phyloP scores from a whole-genome alignment of 257 asterid species.

The Solanum pinnatisectum region DNA sequence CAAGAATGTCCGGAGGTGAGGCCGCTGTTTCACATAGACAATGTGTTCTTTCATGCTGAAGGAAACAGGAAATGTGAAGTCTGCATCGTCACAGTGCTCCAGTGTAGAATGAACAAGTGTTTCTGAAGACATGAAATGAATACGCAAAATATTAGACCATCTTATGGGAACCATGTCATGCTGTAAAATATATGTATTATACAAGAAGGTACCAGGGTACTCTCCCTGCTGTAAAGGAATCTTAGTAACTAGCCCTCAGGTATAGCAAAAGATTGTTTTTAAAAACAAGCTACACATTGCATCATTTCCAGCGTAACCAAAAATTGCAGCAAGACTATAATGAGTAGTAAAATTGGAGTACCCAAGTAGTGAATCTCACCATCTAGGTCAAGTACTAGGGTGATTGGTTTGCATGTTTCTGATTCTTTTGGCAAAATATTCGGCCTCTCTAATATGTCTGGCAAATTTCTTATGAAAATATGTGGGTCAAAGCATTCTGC shows the following conservation, averaged over 20 bases:
- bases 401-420: slow-evolving; percentile 35
- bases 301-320: neutral
- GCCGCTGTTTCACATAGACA: slow-evolving; percentile 83
- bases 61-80: slow-evolving; percentile 80
- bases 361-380: slow-evolving; percentile 35
- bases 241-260: neutral
- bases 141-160: slow-evolving; percentile 2
- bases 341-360: neutral
- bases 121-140: slow-evolving; percentile 42
- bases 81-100: slow-evolving; percentile 73
- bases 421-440: slow-evolving; percentile 29
- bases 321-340: neutral
- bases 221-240: neutral
- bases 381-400: slow-evolving; percentile 89
- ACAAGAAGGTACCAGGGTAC: neutral
- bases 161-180: neutral
- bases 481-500: slow-evolving; percentile 80
- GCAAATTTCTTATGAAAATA: slow-evolving; percentile 59
- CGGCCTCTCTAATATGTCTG: slow-evolving; percentile 53
- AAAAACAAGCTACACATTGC: neutral
- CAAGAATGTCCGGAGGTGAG: slow-evolving; percentile 66
- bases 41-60: slow-evolving; percentile 81
- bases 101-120: slow-evolving; percentile 91
- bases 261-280: neutral
- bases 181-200: neutral